These are phyloP conservation scores for Lactifluus volemus DNA, from an alignment of 768 basidiomycete genomes.

Conservation along the genomic window DNA sequence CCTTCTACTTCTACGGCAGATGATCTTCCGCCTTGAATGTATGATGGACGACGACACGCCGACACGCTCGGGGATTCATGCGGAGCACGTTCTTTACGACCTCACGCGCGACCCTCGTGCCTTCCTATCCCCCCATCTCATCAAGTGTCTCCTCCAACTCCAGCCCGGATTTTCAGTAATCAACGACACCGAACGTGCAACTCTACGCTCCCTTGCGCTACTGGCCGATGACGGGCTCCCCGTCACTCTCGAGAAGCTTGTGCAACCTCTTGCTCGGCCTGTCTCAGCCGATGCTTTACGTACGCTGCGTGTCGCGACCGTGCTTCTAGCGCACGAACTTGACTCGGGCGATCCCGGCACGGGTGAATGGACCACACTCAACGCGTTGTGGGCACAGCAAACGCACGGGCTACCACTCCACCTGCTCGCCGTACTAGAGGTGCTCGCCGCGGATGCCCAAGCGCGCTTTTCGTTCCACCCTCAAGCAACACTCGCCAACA, in stretches of 20 bases:
- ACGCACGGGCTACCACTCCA: slow-evolving; percentile 49
- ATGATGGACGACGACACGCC: slow-evolving; percentile 61
- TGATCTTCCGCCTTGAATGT: slow-evolving; percentile 63
- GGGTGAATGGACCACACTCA: slow-evolving; percentile 47
- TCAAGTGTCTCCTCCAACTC: slow-evolving; percentile 50
- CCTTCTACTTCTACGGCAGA: slow-evolving; percentile 60
- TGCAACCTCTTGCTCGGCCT: slow-evolving; percentile 40
- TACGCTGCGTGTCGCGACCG: slow-evolving; percentile 54
- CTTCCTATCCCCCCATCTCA: slow-evolving; percentile 50
- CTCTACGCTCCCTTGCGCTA: slow-evolving; percentile 51
- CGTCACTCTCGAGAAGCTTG: slow-evolving; percentile 55
- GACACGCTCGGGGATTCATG: slow-evolving; percentile 52
- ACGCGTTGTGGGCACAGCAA: slow-evolving; percentile 53
- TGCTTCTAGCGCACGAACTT: slow-evolving; percentile 46
- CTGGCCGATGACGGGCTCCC: slow-evolving; percentile 62
- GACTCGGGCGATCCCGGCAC: slow-evolving; percentile 29
- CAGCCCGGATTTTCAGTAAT: slow-evolving; percentile 53
- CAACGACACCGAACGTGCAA: slow-evolving; percentile 47
- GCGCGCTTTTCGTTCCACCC: slow-evolving; percentile 39
- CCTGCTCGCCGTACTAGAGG: slow-evolving; percentile 43
- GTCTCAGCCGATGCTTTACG: slow-evolving; percentile 44
- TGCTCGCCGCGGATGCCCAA: slow-evolving; percentile 45
- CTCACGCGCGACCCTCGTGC: slow-evolving; percentile 53
- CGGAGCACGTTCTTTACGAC: slow-evolving; percentile 57
- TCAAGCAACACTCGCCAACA: not conserved